A percentile compares a stretch with the other conserved stretches of the same genome.
Evolutionary conservation across 164 flowering plant genomes (phyloP).

Genomic region (Nymphaea thermarum): DNA sequence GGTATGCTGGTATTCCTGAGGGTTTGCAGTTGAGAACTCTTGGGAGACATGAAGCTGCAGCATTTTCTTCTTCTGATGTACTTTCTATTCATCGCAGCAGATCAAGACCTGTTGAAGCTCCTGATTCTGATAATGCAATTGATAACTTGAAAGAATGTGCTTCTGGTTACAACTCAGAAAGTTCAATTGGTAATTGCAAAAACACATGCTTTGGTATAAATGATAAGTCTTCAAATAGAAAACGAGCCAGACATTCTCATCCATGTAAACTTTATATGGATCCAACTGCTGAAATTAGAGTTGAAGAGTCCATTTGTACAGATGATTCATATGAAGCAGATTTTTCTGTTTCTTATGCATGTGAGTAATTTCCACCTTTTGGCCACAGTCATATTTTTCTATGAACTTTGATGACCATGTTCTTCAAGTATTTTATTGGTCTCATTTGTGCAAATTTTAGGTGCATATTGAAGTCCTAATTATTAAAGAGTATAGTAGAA

Average conservation of each 20-base stretch:
- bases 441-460: no score
- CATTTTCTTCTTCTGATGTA: constrained; percentile 11
- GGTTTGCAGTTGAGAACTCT: constrained; percentile 31
- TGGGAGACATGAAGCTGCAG: constrained; percentile 16
- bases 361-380: background rate
- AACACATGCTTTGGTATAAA: constrained; percentile 4
- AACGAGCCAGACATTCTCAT: constrained; percentile 3
- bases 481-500: no score
- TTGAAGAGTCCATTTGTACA: constrained; percentile 9
- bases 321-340: constrained; percentile 10
- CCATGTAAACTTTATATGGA: constrained; percentile 18
- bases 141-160: constrained; percentile 10
- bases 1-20: constrained; percentile 44
- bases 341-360: constrained; percentile 28
- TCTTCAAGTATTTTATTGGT: no score
- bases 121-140: constrained; percentile 17
- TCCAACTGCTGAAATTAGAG: constrained; percentile 24
- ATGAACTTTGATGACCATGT: no score
- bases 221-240: constrained; percentile 10
- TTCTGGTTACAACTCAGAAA: constrained; percentile 22
- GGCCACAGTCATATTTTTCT: no score
- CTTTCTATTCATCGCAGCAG: background rate
- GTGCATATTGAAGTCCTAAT: no score
- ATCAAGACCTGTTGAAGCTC: constrained; percentile 8
- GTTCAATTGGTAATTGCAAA: constrained; percentile 43